Conservation (phyloP, 345 rosid species). For the Arabidopsis thaliana region DNA sequence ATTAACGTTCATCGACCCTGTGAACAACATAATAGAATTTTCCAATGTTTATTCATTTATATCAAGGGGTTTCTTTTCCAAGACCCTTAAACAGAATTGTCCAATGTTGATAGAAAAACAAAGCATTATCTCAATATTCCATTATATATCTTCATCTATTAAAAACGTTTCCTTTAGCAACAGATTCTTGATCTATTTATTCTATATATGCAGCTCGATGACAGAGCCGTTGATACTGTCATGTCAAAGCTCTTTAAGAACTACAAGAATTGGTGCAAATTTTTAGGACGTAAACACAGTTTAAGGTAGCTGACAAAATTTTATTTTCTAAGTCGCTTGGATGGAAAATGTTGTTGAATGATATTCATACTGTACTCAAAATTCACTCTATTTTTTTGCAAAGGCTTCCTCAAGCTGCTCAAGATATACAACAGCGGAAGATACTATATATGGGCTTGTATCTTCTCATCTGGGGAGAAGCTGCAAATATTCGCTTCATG, state of each 20-base stretch:
- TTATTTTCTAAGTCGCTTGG: constrained; percentile 15
- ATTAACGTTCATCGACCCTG: constrained; percentile 10
- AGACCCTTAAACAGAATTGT: constrained; percentile 15
- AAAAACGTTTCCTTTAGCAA: not conserved
- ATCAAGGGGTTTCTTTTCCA: constrained; percentile 3
- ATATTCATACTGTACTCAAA: constrained; percentile 29
- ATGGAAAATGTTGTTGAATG: constrained; percentile 21
- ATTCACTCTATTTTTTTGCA: constrained; percentile 25
- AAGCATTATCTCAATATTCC: constrained; percentile 6
- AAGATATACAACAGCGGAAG: constrained; percentile 90
- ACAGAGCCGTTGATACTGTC: constrained; percentile 89
- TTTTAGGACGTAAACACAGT: constrained; percentile 93
- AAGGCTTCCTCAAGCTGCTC: constrained; percentile 91
- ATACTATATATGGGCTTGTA: constrained; percentile 91
- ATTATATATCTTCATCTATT: constrained; percentile 23
- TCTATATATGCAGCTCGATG: constrained; percentile 77
- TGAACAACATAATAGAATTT: constrained; percentile 24
- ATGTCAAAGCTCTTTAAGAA: constrained; percentile 89
- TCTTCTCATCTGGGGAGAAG: constrained; percentile 99
- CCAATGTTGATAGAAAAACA: constrained; percentile 2
- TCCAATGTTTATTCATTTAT: not conserved
- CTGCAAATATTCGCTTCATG: constrained; percentile 94
- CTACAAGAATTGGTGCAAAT: constrained; percentile 94
- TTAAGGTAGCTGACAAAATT: constrained; percentile 60
- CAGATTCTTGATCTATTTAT: not conserved